Evolutionary conservation across 129 eudicot species (phyloP), one percentile per base, ranked within the genome.

Genomic region (Pulicaria dysenterica): DNA sequence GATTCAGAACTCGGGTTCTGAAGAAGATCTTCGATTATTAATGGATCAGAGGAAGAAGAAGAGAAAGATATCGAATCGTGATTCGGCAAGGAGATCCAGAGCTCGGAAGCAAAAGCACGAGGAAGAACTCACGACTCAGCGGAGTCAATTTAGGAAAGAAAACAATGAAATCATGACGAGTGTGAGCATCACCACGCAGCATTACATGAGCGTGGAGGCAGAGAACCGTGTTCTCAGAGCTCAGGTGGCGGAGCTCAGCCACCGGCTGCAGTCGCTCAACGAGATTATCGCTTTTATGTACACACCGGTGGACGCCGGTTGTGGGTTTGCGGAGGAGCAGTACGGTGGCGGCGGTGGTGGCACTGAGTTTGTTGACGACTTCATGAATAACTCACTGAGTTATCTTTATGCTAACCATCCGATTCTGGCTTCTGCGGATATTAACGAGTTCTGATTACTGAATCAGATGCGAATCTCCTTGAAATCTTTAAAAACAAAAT

Each of bases 31-130:
- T 58, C 90, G 80, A 62, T 75, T 19, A 15, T 3, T 83, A n/a
- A 81, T 92, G 85, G 87, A 92, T 42, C 79, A 87, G 72, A 87
- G 88, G 73, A 92, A 89, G 82, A 76, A 87, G 48, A 92, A 92
- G 69, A 37, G 96, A 34, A 92, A 87, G 96, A 77, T 79, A 31
- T 92, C 98, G 64, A 92, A 92, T 63, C 91, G 98, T 3, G 98
- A 92, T 51, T 92, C 98, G 37, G 98, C 98, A 7, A 70, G 98
- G 64, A 73, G 96, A 64, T 89, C 96, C 14, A 41, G 98, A 61
- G 77, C 76, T 83, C 85, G 88, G 84, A 92, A 92, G 50, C 95
- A 89, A 80, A 81, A 89, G 85, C 96, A 85, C 36, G 58, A 87
- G 63, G 95, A 92, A 24, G 98, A 89, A 15, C 83, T 92, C 41